A percentile compares a stretch with the other conserved stretches of the same genome.
Evolutionary conservation across 2,329 filamentous ascomycete genomes (phyloP).

Genomic region (Phoma sp.): DNA sequence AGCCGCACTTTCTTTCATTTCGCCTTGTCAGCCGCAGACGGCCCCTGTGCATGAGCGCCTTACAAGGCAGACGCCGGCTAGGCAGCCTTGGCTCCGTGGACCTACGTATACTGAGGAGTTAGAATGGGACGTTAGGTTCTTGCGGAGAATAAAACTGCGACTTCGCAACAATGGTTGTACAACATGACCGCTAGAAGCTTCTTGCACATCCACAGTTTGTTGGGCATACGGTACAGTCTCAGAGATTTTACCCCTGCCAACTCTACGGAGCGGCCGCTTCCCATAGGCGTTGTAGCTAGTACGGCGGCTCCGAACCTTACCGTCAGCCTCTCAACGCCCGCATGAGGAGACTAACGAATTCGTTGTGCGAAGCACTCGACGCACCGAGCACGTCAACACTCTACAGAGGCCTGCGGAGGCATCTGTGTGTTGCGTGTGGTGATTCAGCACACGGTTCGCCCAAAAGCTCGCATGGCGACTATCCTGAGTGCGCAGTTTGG

Average conservation of each 20-base stretch:
- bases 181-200: not conserved
- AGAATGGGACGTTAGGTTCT: not conserved
- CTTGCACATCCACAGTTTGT: not conserved
- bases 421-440: constrained; percentile 1
- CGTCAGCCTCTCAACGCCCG: constrained; percentile 1
- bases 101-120: not conserved
- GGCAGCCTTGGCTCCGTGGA: not conserved
- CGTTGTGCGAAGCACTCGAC: constrained; percentile 1
- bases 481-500: not conserved
- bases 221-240: not conserved
- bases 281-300: not conserved
- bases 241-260: not conserved
- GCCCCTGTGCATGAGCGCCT: constrained; percentile 1
- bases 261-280: not conserved
- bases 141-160: not conserved
- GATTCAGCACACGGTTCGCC: not conserved
- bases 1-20: constrained; percentile 9
- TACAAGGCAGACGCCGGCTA: not conserved
- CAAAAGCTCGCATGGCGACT: not conserved
- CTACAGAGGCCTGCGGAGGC: not conserved
- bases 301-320: constrained; percentile 7
- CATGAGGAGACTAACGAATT: constrained; percentile 6
- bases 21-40: constrained; percentile 5
- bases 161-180: not conserved
- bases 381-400: not conserved